Evolutionary conservation across 768 basidiomycete genomes (phyloP).

Genomic region (Saitozyma podzolica): DNA sequence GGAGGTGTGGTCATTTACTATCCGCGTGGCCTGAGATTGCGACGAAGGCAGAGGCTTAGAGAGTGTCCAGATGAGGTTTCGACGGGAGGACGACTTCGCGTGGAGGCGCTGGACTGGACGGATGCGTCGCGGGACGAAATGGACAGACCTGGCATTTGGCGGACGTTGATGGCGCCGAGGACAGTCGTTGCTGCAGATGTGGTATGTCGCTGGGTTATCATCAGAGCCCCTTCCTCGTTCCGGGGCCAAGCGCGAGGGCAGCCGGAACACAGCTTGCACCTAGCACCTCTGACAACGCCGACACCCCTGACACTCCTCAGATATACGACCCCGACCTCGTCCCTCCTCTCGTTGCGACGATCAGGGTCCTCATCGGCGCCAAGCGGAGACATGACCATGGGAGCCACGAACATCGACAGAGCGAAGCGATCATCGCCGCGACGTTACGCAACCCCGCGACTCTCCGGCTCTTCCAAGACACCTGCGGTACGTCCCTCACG

Average conservation of each 20-base stretch:
- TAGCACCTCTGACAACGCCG: background rate
- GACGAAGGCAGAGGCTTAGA: background rate
- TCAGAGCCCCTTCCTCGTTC: background rate
- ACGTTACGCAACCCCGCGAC: constrained; percentile 47
- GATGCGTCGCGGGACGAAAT: constrained; percentile 16
- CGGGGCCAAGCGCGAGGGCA: background rate
- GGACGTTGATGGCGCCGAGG: constrained; percentile 8
- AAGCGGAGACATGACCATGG: no score
- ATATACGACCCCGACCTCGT: constrained; percentile 51
- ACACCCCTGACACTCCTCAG: constrained; percentile 12
- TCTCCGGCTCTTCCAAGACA: constrained; percentile 28
- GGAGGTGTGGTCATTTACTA: background rate
- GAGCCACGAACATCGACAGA: background rate
- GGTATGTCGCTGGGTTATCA: constrained; percentile 21
- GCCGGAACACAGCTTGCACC: background rate
- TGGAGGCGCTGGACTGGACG: constrained; percentile 36
- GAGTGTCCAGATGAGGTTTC: background rate
- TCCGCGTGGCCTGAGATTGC: background rate
- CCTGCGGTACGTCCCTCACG: constrained; percentile 31
- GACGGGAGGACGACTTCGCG: constrained; percentile 1
- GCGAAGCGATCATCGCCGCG: constrained; percentile 43
- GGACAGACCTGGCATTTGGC: constrained; percentile 20
- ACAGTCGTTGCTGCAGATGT: constrained; percentile 48
- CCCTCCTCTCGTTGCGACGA: constrained; percentile 33
- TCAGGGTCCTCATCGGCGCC: constrained; percentile 19